Conservation (phyloP, 345 rosid genomes). For the Hypericum androsaemum region DNA sequence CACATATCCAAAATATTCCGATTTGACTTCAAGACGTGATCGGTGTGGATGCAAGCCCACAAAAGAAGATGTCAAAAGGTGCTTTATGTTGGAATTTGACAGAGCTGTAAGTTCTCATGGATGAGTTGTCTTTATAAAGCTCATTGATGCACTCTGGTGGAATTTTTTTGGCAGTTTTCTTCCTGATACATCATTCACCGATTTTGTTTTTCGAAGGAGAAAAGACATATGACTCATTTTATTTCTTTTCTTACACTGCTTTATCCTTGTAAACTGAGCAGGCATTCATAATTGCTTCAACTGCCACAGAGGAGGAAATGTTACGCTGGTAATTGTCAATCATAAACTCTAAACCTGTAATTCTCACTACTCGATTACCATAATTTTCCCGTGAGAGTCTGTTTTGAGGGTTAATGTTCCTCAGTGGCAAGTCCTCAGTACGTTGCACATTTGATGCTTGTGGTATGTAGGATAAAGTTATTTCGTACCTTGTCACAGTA, state of each 20-base stretch:
- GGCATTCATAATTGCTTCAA: conserved; percentile 99
- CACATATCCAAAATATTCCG: conserved; percentile 81
- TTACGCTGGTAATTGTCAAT: conserved; percentile 57
- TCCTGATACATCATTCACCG: too few species aligned
- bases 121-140: too few species aligned
- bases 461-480: too few species aligned
- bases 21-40: conserved; percentile 91
- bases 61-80: conserved; percentile 85
- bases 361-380: conserved; percentile 2
- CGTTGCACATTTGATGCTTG: too few species aligned
- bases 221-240: neutral
- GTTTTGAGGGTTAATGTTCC: neutral
- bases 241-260: conserved; percentile 10
- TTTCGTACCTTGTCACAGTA: too few species aligned
- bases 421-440: too few species aligned
- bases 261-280: conserved; percentile 30
- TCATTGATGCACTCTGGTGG: neutral
- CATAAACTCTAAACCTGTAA: neutral
- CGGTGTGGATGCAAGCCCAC: conserved; percentile 99
- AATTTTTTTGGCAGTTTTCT: neutral
- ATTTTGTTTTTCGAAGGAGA: too few species aligned
- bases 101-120: conserved; percentile 63
- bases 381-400: conserved; percentile 1
- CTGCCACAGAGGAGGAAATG: conserved; percentile 89
- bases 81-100: conserved; percentile 96